phyloP scores from a whole-genome alignment of 1,284 basidiomycete genomes.

The Pseudozyma thailandica region DNA sequence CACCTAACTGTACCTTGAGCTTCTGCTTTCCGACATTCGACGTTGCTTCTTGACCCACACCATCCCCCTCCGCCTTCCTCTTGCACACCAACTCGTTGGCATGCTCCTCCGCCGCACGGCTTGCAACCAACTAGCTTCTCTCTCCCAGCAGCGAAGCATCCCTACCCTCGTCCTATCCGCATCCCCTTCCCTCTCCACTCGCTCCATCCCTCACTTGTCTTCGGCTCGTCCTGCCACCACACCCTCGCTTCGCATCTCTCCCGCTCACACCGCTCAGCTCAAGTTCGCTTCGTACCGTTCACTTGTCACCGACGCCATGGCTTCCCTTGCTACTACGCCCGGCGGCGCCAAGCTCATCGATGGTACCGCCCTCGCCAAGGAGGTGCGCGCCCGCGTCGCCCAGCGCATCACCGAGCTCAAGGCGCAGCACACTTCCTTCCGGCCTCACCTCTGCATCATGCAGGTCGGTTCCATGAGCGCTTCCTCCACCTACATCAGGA shows the following conservation, averaged over 20 bases:
- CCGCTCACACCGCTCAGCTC: not conserved
- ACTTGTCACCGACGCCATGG: constrained; percentile 49
- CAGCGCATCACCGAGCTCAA: constrained; percentile 53
- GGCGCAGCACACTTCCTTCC: constrained; percentile 80
- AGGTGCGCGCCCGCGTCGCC: constrained; percentile 65
- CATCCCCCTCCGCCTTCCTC: not conserved
- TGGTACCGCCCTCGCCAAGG: constrained; percentile 89
- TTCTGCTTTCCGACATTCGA: constrained; percentile 2
- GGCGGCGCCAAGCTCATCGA: constrained; percentile 76
- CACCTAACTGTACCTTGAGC: not conserved
- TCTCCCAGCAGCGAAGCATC: constrained; percentile 42
- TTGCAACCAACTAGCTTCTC: constrained; percentile 42
- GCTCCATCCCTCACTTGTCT: constrained; percentile 6
- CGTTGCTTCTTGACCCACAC: constrained; percentile 1
- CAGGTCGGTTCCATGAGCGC: constrained; percentile 93
- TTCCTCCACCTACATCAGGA: constrained; percentile 91
- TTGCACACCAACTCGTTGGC: constrained; percentile 28
- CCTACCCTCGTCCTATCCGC: constrained; percentile 8
- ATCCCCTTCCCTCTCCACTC: not conserved
- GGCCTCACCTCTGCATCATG: constrained; percentile 88
- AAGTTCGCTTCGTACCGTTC: constrained; percentile 10
- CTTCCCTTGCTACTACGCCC: constrained; percentile 46
- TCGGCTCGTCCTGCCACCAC: constrained; percentile 8
- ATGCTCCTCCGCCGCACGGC: constrained; percentile 50
- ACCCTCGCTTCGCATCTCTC: not conserved